phyloP scores from a whole-genome alignment of 1,284 basidiomycete species.

The Xerocomus minutiporus region DNA sequence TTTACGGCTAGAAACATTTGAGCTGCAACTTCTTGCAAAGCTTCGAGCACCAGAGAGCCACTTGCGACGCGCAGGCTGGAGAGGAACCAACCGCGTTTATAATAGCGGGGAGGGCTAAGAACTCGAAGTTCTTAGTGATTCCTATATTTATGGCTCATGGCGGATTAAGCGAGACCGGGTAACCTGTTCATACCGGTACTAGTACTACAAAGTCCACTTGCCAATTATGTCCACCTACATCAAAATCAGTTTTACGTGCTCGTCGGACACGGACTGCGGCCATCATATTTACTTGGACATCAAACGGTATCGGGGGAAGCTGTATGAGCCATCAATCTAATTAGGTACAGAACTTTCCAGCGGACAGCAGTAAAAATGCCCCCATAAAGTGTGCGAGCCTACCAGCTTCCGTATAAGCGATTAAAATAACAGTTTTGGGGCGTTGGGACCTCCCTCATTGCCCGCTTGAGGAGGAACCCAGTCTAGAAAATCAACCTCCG shows the following conservation, averaged over 20 bases:
- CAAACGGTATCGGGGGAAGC: no score
- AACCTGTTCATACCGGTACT: neutral
- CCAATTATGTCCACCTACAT: no score
- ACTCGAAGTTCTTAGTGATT: neutral
- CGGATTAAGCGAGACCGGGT: neutral
- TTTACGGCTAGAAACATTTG: constrained; percentile 12
- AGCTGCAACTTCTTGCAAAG: neutral
- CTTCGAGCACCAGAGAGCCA: neutral
- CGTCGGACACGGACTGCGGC: no score
- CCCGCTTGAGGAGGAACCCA: neutral
- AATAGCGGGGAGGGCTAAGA: neutral
- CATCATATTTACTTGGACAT: no score
- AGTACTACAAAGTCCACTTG: no score
- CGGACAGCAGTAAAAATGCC: neutral
- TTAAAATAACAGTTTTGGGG: no score
- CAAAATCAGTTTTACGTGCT: no score
- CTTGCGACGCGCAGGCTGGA: neutral
- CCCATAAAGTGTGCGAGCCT: neutral
- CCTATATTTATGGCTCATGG: neutral
- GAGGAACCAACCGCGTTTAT: neutral
- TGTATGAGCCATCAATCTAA: neutral
- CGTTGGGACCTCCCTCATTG: neutral
- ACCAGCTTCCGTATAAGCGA: no score
- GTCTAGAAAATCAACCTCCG: no score
- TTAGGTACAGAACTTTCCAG: neutral